Evolutionary conservation across 140 eudicot genomes (phyloP), one percentile per base, ranked within the genome.

Genomic region (Senecio squalidus): DNA sequence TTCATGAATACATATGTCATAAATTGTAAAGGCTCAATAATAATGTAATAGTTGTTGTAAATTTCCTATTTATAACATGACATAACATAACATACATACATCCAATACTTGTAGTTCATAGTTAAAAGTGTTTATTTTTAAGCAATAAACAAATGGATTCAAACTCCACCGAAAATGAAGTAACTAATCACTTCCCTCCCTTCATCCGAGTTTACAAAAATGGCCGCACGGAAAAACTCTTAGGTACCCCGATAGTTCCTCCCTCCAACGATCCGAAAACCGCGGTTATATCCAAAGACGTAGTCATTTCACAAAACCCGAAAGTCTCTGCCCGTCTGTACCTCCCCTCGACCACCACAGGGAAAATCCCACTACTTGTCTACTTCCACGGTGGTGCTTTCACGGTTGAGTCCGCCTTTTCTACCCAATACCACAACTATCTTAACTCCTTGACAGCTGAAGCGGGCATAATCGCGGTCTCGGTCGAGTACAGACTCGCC

Each of bases 361-460:
- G 41, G 8, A 78, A 69, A 70, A 68, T 74, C 27, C 84, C 80
- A 5, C 67, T 78, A 45, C 55, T 78, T 8, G 8, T 78, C 45
- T 78, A 78, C 69, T 5, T 78, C 38, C 84, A 78, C 38, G 84
- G 84, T 29, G 84, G 80, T 16, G 84, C 71, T 5, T 78, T 78
- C 67, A 18, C 68, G 0, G 48, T 60, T 18, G 74, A 69, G 25
- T 73, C 84, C 30, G 80, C 80, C 29, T 74, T 69, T 41, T 78
- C 80, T 7, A 43, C 73, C 40, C 29, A 47, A 55, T 74, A 70
- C 72, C 70, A 67, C 15, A 24, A 26, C 44, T 61, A 73, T 20
- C 51, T 70, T 15, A 50, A 57, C n/a, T 16, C 68, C 16, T 33
- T 77, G 1, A 60, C 52, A 36, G 70, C 72, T 6, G 69, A 66